Conservation (phyloP, 1,139 yeast species). For the Kazachstania sp. region DNA sequence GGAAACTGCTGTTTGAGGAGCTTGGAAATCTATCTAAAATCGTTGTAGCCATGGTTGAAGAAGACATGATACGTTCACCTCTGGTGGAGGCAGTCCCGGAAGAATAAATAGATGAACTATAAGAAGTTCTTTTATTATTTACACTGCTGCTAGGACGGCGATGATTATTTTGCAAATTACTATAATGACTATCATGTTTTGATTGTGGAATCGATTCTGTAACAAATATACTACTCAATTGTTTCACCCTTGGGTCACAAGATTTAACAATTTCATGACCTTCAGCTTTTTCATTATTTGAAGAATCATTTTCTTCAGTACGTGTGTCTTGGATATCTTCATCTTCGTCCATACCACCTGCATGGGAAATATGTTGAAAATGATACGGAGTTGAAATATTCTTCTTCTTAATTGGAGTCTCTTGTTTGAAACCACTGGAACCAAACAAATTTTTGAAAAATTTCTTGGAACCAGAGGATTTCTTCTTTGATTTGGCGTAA, state of each 20-base stretch:
- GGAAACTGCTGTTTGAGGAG: slow-evolving; percentile 9
- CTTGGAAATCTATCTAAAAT: slow-evolving; percentile 15
- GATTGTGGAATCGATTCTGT: slow-evolving; percentile 19
- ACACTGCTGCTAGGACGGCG: background rate
- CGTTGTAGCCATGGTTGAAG: slow-evolving; percentile 29
- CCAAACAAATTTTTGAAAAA: slow-evolving; percentile 24
- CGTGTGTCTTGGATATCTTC: no score
- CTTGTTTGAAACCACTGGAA: slow-evolving; percentile 6
- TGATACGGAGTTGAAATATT: slow-evolving; percentile 25
- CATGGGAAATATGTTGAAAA: slow-evolving; percentile 30
- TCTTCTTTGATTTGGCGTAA: background rate
- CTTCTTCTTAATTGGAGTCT: slow-evolving; percentile 3
- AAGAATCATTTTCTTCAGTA: background rate
- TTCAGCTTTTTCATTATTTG: background rate
- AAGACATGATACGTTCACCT: slow-evolving; percentile 22
- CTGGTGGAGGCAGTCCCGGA: slow-evolving; percentile 16
- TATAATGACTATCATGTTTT: background rate
- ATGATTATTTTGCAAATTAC: background rate
- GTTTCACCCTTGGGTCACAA: background rate
- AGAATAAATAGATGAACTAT: slow-evolving; percentile 12
- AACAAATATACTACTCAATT: slow-evolving; percentile 21
- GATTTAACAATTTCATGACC: background rate
- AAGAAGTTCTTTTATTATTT: background rate
- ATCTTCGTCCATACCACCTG: slow-evolving; percentile 10
- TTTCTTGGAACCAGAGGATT: slow-evolving; percentile 10